Evolutionary conservation across 2,329 filamentous ascomycete genomes (phyloP), one percentile per base, ranked within the genome.

Genomic region (Xylariales sp.): DNA sequence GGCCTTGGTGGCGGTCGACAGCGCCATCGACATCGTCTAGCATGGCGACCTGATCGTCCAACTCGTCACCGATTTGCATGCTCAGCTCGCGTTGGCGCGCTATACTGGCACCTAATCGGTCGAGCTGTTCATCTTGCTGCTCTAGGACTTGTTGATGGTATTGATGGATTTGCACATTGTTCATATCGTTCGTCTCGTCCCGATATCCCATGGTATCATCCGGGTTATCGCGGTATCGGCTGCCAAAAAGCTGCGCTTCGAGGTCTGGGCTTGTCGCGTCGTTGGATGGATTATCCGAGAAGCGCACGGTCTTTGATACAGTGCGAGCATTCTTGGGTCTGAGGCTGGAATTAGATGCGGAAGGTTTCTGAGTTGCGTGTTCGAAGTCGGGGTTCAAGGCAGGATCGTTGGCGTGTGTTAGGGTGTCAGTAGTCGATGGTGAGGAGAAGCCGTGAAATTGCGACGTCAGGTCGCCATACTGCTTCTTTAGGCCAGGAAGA

Each of bases 71-170:
- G 75, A 99, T 98, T 82, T 96, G 93, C 83, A 97, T 97, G 77
- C 91, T 94, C 69, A 99, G 85, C 82, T 98, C 93, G 57, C 97
- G 86, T 83, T 98, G 96, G 46, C 96, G 89, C 3, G 92, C 88
- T 73, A 99, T 97, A 65, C 89, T 93, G 75, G 90, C 88, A n/a
- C 94, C 93, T 3, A 99, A 83, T 9, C 87, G 85, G 78, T 98
- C 95, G n/a, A 99, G 86, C 79, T 97, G 94, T 72, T 93, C 91
- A 77, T 99, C 96, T 81, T 99, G 96, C 69, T 97, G 90, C n/a
- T 87, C 86, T 45, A 99, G 84, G 32, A 97, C 89, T 69, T 89
- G 89, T 64, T 86, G 83, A 81, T 99, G 96, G 80, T 97, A 94
- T 28, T 87, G 85, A 81, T 97, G 92, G 71, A 98, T 90, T 81